Conservation (phyloP, 1,284 basidiomycete species). For the Pulchroboletus neoregius region DNA sequence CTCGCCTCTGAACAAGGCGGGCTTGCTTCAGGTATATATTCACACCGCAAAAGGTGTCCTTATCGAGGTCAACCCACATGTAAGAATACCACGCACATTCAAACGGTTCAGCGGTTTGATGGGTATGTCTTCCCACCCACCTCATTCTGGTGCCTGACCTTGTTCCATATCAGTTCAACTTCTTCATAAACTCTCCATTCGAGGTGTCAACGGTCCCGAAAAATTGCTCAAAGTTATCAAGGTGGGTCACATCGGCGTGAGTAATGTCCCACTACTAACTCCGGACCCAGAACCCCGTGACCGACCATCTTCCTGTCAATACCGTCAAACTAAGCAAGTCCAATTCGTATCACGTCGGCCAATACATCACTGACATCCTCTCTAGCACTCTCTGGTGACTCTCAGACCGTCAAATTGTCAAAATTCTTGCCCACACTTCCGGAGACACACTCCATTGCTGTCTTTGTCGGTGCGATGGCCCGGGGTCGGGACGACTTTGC, state of each 20-base stretch:
- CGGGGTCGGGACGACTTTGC: conserved; percentile 96
- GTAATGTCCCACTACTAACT: conserved; percentile 5
- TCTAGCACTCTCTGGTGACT: conserved; percentile 87
- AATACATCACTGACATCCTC: conserved; percentile 16
- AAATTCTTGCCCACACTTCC: conserved; percentile 82
- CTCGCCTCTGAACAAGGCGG: conserved; percentile 97
- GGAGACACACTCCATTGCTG: conserved; percentile 84
- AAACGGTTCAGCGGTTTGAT: conserved; percentile 98
- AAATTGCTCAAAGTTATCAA: conserved; percentile 97
- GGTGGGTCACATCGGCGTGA: conserved; percentile 38
- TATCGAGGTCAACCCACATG: conserved; percentile 98
- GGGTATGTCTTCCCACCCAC: conserved; percentile 56
- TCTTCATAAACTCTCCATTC: conserved; percentile 92
- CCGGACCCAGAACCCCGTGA: conserved; percentile 78
- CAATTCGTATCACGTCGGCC: not conserved
- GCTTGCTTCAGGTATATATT: conserved; percentile 95
- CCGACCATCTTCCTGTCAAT: conserved; percentile 93
- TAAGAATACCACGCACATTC: conserved; percentile 96
- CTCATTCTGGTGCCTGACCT: not conserved
- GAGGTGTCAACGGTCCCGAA: conserved; percentile 94
- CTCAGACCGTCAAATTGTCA: conserved; percentile 79
- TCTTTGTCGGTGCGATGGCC: conserved; percentile 98
- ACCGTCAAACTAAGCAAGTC: conserved; percentile 91
- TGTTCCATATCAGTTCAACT: conserved; percentile 76
- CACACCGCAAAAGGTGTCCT: conserved; percentile 96